A percentile compares a stretch with the other conserved stretches of the same genome.
Evolutionary conservation across 257 asterid genomes (phyloP).

Genomic region (Jacaranda copaia): DNA sequence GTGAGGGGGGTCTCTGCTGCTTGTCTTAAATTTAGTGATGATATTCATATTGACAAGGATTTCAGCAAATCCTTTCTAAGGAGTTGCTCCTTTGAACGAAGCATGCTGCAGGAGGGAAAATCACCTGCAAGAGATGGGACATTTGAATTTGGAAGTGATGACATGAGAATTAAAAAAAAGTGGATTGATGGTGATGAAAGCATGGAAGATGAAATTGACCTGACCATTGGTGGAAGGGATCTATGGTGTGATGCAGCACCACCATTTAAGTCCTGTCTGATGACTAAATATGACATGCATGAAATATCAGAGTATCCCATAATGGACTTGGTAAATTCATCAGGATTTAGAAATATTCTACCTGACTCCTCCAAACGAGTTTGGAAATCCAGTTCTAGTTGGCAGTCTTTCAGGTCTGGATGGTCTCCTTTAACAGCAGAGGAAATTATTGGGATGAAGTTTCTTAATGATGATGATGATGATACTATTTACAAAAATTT

Average conservation of each 20-base stretch:
- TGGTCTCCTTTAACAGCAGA: constrained; percentile 49
- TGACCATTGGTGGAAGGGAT: constrained; percentile 41
- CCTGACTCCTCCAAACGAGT: constrained; percentile 40
- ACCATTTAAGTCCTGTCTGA: constrained; percentile 49
- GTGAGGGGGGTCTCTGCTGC: constrained; percentile 39
- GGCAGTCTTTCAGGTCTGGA: constrained; percentile 47
- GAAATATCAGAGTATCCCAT: constrained; percentile 38
- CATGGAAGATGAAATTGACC: constrained; percentile 44
- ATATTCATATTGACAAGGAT: constrained; percentile 42
- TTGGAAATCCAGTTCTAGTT: constrained; percentile 41
- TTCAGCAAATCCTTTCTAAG: constrained; percentile 49
- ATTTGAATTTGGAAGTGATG: constrained; percentile 48
- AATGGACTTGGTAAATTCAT: constrained; percentile 39
- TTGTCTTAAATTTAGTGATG: constrained; percentile 46
- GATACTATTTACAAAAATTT: constrained; percentile 37
- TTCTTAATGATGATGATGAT: constrained; percentile 47
- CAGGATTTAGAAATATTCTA: constrained; percentile 39
- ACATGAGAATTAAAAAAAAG: constrained; percentile 36
- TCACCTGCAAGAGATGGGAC: constrained; percentile 49
- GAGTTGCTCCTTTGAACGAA: constrained; percentile 54
- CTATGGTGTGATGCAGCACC: constrained; percentile 36
- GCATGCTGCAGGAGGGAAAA: constrained; percentile 45
- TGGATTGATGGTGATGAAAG: constrained; percentile 46
- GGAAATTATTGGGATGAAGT: constrained; percentile 40
- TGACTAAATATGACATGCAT: constrained; percentile 42